Evolutionary conservation across 2,329 filamentous ascomycete species (phyloP).

Genomic region (Xylariaceae sp.): DNA sequence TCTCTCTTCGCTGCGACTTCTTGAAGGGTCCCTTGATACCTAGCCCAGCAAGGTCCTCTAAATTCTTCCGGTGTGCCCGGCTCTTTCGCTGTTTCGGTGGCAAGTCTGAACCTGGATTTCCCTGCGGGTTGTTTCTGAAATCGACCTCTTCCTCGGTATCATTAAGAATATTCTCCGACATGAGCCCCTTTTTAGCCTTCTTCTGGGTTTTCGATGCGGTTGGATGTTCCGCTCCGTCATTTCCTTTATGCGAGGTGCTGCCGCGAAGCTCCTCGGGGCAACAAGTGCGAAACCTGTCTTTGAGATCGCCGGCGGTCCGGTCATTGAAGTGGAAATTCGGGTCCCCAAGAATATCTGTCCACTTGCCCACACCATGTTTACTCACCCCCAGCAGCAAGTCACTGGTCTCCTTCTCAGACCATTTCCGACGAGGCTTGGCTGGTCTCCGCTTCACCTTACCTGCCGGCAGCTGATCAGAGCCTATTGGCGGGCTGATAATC

Average conservation of each 20-base stretch:
- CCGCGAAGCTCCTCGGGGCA: constrained; percentile 58
- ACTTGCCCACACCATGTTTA: constrained; percentile 59
- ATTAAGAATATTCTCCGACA: constrained; percentile 53
- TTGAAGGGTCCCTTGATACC: constrained; percentile 60
- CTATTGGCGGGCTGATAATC: constrained; percentile 25
- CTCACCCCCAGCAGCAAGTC: constrained; percentile 56
- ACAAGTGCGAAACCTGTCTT: constrained; percentile 62
- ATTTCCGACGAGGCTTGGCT: constrained; percentile 55
- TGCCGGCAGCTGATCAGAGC: constrained; percentile 27
- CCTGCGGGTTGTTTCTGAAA: constrained; percentile 21
- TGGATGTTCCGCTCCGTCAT: constrained; percentile 24
- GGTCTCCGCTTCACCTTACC: constrained; percentile 48
- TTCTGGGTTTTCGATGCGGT: constrained; percentile 23
- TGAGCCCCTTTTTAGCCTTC: constrained; percentile 44
- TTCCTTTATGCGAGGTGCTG: constrained; percentile 28
- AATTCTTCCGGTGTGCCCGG: constrained; percentile 49
- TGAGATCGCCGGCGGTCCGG: constrained; percentile 57
- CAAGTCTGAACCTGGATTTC: constrained; percentile 33
- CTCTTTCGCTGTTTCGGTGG: constrained; percentile 42
- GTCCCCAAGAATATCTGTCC: constrained; percentile 60
- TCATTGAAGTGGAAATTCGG: constrained; percentile 55
- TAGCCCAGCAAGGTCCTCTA: constrained; percentile 50
- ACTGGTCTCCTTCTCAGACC: constrained; percentile 61
- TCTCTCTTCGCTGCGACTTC: constrained; percentile 54
- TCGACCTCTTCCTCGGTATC: constrained; percentile 35